A percentile compares a stretch with the other conserved stretches of the same genome.
phyloP scores from a whole-genome alignment of 1,284 basidiomycete species.

The Irpex sp. region DNA sequence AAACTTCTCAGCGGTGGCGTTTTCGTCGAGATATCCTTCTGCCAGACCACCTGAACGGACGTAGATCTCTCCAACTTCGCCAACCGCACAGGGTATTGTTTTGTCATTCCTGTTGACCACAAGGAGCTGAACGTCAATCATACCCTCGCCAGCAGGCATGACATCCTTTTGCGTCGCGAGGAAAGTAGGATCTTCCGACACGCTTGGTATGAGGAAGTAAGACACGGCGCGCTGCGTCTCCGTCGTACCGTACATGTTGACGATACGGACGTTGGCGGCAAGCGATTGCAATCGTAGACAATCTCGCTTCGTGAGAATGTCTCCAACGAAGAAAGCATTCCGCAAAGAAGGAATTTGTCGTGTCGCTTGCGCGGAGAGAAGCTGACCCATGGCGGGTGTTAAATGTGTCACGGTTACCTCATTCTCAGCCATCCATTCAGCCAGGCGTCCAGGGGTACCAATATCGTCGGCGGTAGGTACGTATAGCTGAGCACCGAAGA shows the following conservation, averaged over 20 bases:
- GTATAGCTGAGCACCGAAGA: constrained; percentile 94
- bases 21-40: constrained; percentile 89
- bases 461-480: constrained; percentile 98
- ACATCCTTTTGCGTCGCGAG: constrained; percentile 94
- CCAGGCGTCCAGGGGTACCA: constrained; percentile 94
- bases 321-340: constrained; percentile 99
- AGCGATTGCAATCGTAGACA: constrained; percentile 93
- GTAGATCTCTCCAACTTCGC: constrained; percentile 98
- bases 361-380: constrained; percentile 93
- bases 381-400: constrained; percentile 98
- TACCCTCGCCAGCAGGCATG: constrained; percentile 96
- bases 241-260: constrained; percentile 99
- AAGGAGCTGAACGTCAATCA: constrained; percentile 96
- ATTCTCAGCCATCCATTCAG: constrained; percentile 97
- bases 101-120: constrained; percentile 94
- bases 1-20: constrained; percentile 87
- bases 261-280: constrained; percentile 88
- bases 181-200: constrained; percentile 85
- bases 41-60: constrained; percentile 95
- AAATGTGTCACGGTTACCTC: constrained; percentile 92
- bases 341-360: constrained; percentile 81
- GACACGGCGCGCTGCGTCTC: constrained; percentile 99
- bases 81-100: constrained; percentile 86
- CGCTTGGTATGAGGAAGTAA: constrained; percentile 90
- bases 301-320: constrained; percentile 97